Percentiles rank a stretch among this genome's conserved stretches.
Conservation (phyloP, 1,284 basidiomycete genomes). For the Moniliophthora roreri region DNA sequence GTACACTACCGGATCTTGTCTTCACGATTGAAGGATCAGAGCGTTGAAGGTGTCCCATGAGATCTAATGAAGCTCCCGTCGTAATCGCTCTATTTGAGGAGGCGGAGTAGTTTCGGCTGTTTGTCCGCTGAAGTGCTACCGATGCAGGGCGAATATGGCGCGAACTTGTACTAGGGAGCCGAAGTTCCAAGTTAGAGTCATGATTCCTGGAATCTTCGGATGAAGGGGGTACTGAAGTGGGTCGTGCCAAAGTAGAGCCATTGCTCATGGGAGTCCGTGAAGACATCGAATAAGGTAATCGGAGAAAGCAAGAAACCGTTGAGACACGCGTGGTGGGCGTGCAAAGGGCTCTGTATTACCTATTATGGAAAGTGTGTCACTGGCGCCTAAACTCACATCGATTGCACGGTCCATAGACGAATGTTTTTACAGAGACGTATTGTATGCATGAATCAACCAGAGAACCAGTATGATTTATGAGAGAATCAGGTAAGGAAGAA, state of each 20-base stretch:
- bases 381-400: no score
- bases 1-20: constrained; percentile 83
- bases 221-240: neutral
- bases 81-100: neutral
- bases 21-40: constrained; percentile 81
- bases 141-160: neutral
- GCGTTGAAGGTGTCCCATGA: constrained; percentile 59
- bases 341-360: no score
- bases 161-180: neutral
- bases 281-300: neutral
- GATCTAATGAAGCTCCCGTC: constrained; percentile 42
- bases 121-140: neutral
- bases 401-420: no score
- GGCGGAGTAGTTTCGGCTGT: neutral
- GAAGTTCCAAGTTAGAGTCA: neutral
- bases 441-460: no score
- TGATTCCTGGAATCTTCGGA: neutral
- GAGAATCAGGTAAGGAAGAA: no score
- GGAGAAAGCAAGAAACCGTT: neutral
- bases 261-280: neutral
- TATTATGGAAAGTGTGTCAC: no score
- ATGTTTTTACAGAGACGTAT: no score
- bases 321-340: neutral
- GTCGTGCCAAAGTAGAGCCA: neutral
- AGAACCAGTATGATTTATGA: no score